phyloP scores from a whole-genome alignment of 116 monocot genomes.

The Trichopus zeylanicus region DNA sequence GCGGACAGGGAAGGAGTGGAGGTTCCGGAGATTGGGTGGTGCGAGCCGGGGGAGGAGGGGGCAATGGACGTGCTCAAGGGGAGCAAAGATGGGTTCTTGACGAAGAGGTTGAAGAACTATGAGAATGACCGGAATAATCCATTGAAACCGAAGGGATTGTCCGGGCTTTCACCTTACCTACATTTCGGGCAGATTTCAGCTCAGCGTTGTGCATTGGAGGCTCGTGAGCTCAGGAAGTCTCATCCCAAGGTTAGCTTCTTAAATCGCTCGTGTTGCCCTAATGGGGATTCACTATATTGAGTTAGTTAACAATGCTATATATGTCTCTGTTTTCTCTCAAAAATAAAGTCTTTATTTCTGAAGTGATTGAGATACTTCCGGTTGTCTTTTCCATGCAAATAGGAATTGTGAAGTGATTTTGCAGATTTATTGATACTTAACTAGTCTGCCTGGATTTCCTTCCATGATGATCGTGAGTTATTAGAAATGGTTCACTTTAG shows the following conservation, averaged over 20 bases:
- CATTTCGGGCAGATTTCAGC: conserved; percentile 93
- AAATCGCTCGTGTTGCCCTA: neutral
- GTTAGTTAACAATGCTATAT: neutral
- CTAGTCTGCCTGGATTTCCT: no score
- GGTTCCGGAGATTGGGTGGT: conserved; percentile 81
- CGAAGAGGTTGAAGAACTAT: conserved; percentile 62
- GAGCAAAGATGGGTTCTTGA: conserved; percentile 63
- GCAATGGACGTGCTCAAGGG: conserved; percentile 78
- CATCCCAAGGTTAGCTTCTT: conserved; percentile 42
- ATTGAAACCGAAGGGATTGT: conserved; percentile 48
- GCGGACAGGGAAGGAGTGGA: conserved; percentile 53
- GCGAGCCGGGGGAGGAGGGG: conserved; percentile 77
- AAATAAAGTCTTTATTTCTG: no score
- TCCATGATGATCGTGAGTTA: no score
- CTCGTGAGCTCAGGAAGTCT: conserved; percentile 37
- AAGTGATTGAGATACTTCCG: no score
- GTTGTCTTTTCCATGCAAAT: no score
- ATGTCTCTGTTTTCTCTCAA: neutral
- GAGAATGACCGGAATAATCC: conserved; percentile 72
- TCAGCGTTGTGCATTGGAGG: conserved; percentile 80
- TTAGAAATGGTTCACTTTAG: no score
- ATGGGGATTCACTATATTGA: neutral
- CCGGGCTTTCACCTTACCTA: conserved; percentile 83
- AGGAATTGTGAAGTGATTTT: no score
- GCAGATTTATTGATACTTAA: no score